Conservation (phyloP, 805 yeast species). For the Ogataea henricii region DNA sequence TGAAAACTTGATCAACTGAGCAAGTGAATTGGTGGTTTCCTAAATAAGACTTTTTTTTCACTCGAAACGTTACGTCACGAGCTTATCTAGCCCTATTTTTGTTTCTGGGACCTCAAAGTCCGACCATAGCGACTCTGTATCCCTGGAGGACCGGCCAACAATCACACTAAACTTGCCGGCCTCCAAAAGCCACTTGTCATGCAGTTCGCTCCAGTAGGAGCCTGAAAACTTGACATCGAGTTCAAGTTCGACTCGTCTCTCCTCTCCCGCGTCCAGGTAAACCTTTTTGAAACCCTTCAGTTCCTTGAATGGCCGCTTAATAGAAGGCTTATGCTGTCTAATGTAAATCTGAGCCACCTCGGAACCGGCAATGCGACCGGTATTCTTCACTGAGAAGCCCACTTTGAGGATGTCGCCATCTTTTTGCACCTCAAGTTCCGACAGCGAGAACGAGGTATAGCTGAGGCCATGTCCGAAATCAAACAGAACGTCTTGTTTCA, state of each 20-base stretch:
- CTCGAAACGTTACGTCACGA: not conserved
- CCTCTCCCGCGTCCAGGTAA: slow-evolving; percentile 43
- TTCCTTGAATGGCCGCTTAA: slow-evolving; percentile 57
- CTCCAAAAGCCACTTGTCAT: slow-evolving; percentile 51
- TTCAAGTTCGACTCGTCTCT: slow-evolving; percentile 37
- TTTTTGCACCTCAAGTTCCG: slow-evolving; percentile 34
- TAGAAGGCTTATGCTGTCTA: slow-evolving; percentile 30
- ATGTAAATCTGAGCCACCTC: slow-evolving; percentile 60
- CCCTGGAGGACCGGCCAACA: slow-evolving; percentile 11
- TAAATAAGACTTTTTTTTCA: too few relatives aligned
- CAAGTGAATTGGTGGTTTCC: too few relatives aligned
- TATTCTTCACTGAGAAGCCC: slow-evolving; percentile 45
- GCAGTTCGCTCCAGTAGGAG: slow-evolving; percentile 53
- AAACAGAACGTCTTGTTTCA: slow-evolving; percentile 38
- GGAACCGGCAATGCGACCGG: slow-evolving; percentile 48
- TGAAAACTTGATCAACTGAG: too few relatives aligned
- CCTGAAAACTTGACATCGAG: slow-evolving; percentile 49
- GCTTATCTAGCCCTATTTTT: not conserved
- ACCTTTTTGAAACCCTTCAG: slow-evolving; percentile 58
- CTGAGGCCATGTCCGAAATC: slow-evolving; percentile 49
- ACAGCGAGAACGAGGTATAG: slow-evolving; percentile 40
- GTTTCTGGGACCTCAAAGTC: slow-evolving; percentile 3
- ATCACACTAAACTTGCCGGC: slow-evolving; percentile 34
- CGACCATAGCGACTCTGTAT: not conserved
- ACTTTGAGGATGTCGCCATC: slow-evolving; percentile 21